phyloP scores from a whole-genome alignment of 257 asterid species.

The Solanum piurae region DNA sequence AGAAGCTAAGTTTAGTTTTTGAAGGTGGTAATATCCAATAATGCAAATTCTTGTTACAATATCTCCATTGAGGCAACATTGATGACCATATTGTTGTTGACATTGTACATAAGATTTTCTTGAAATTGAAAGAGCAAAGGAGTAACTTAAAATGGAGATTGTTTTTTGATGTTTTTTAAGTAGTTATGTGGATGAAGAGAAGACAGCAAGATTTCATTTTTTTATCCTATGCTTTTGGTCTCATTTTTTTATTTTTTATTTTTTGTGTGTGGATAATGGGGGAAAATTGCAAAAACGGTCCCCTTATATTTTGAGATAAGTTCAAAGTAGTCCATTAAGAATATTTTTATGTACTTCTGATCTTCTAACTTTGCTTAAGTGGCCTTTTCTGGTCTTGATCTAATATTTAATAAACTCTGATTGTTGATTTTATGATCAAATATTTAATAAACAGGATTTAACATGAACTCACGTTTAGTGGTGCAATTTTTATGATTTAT shows the following conservation, averaged over 20 bases:
- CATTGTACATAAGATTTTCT: not conserved
- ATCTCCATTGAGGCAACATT: conserved; percentile 38
- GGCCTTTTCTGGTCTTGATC: not conserved
- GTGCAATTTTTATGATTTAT: not conserved
- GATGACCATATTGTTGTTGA: conserved; percentile 33
- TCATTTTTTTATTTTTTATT: not conserved
- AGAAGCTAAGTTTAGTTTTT: conserved; percentile 27
- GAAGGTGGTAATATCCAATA: conserved; percentile 37
- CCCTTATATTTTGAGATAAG: not conserved
- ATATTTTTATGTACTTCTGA: not conserved
- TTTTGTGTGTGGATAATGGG: not conserved
- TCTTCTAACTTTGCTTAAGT: not conserved
- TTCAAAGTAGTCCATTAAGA: not conserved
- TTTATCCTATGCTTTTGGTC: not conserved
- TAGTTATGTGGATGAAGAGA: conserved; percentile 3
- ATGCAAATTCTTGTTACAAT: conserved; percentile 20
- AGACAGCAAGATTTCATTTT: not conserved
- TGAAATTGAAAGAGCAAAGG: not conserved
- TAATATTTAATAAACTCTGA: not conserved
- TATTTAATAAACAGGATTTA: not conserved
- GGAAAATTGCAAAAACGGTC: not conserved
- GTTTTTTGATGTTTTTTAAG: not conserved
- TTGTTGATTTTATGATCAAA: not conserved
- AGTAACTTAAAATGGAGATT: not conserved
- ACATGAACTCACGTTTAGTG: not conserved